Base-by-base conservation (phyloP, 2,329 filamentous ascomycete species). In the Cladophialophora carrionii region DNA sequence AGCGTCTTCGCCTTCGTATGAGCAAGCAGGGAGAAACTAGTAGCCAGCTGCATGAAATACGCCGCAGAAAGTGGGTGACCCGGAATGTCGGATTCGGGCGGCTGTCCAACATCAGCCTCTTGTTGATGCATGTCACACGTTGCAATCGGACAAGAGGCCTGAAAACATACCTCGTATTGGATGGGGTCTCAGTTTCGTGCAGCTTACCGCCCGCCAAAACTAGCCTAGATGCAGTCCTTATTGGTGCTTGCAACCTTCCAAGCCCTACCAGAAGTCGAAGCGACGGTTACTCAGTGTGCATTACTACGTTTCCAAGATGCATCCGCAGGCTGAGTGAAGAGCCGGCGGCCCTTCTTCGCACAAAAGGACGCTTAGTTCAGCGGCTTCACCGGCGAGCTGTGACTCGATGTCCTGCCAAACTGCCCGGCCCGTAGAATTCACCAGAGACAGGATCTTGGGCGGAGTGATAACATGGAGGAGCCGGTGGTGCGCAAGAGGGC, bases 211-310 rank as follows among this genome's bases (percentile, higher is more conserved):
- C 58, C 51, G 58, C 58, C 58, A 54, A 54, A 53, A 55, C 54
- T 14, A 26, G 29, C 57, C 57, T 52, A 60, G 57, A 26, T 20
- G 14, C n/a, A 31, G 22, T 52, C 32, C 32, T 41, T 29, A 60
- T 60, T 55, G 57, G n/a, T 20, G 22, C 46, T 31, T 32, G 29
- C 31, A 24, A 26, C 56, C 52, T 22, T 37, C n/a, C 20, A 51
- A 52, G 24, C n/a, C 8, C 57, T 64, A 48, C 24, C 29, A 46
- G 17, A 48, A 26, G n/a, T 55, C 59, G 51, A 61, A 67, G 61
- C 61, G 64, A 67, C 41, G 52, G 61, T 67, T 63, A 58, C 64
- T 63, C 61, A 67, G 29, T 22, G 24, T 61, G 46, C 53, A 63
- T 31, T 34, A 31, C 6, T 49, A n/a, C 20, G 7, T 61, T 57